Conservation (phyloP, 2,329 filamentous ascomycete genomes). For the Xylaria multiplex region DNA sequence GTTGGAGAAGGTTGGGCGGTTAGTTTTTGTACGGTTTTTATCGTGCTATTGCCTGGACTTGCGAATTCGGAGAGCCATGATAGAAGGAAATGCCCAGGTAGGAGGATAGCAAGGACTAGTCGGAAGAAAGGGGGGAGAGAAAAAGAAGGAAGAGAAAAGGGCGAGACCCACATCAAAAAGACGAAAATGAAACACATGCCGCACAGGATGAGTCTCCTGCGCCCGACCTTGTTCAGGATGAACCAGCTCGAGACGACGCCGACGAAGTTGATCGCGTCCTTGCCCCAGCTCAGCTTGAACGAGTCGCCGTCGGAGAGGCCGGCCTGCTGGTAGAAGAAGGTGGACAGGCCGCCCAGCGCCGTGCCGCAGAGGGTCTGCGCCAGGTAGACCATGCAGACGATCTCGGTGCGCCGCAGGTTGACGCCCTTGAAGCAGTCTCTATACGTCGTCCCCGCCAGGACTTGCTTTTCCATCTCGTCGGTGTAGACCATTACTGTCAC, state of each 20-base stretch:
- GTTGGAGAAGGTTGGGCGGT: background rate
- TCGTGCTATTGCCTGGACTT: background rate
- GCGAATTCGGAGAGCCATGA: no score
- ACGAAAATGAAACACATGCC: slow-evolving; percentile 54
- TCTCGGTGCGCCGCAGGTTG: slow-evolving; percentile 53
- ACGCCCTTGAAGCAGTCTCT: slow-evolving; percentile 54
- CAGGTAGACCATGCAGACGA: slow-evolving; percentile 50
- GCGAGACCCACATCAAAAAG: slow-evolving; percentile 50
- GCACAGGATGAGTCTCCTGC: slow-evolving; percentile 53
- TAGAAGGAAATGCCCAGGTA: no score
- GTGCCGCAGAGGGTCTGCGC: slow-evolving; percentile 49
- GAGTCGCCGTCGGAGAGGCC: slow-evolving; percentile 48
- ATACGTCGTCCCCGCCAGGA: slow-evolving; percentile 51
- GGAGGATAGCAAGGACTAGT: background rate
- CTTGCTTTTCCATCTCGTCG: slow-evolving; percentile 53
- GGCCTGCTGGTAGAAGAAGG: slow-evolving; percentile 52
- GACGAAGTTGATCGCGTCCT: slow-evolving; percentile 53
- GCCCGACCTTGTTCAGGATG: slow-evolving; percentile 52
- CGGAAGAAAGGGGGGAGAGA: background rate
- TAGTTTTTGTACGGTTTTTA: slow-evolving; percentile 7
- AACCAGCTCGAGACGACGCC: slow-evolving; percentile 56
- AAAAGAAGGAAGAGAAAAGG: slow-evolving; percentile 34
- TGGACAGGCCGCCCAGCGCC: slow-evolving; percentile 49
- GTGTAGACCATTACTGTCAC: slow-evolving; percentile 55
- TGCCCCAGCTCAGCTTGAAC: slow-evolving; percentile 51